Evolutionary conservation across 73 alveolate species (phyloP).

Genomic region (Uronychia setigera): DNA sequence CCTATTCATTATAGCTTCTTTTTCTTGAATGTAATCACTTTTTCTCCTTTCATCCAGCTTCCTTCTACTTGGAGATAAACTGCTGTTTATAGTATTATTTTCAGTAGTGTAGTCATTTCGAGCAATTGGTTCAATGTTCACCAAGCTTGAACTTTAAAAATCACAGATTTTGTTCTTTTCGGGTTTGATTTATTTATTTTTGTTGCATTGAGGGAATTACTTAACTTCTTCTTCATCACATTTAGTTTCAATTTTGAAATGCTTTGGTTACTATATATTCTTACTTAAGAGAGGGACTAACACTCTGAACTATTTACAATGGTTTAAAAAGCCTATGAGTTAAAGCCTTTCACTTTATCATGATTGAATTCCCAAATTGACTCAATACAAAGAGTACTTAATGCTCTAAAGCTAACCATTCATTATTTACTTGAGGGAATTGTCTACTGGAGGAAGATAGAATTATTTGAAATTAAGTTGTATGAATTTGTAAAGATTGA

Average conservation of each 20-base stretch:
- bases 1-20: not conserved
- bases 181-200: not conserved
- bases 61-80: not conserved
- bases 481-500: not conserved
- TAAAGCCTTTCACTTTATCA: not conserved
- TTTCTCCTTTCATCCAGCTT: not conserved
- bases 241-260: not conserved
- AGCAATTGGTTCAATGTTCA: not conserved
- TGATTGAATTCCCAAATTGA: not conserved
- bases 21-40: not conserved
- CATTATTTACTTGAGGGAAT: not conserved
- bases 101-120: not conserved
- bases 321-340: not conserved
- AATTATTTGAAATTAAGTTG: not conserved
- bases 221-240: not conserved
- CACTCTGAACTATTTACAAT: not conserved
- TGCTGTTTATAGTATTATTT: not conserved
- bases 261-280: not conserved
- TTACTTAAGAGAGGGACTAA: not conserved
- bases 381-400: not conserved
- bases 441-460: not conserved
- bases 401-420: not conserved
- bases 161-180: not conserved
- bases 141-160: not conserved
- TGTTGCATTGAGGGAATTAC: not conserved